These are phyloP conservation scores for Pestalotiopsis sp. DNA, from an alignment of 2,329 filamentous ascomycete species.

Conservation along the genomic window DNA sequence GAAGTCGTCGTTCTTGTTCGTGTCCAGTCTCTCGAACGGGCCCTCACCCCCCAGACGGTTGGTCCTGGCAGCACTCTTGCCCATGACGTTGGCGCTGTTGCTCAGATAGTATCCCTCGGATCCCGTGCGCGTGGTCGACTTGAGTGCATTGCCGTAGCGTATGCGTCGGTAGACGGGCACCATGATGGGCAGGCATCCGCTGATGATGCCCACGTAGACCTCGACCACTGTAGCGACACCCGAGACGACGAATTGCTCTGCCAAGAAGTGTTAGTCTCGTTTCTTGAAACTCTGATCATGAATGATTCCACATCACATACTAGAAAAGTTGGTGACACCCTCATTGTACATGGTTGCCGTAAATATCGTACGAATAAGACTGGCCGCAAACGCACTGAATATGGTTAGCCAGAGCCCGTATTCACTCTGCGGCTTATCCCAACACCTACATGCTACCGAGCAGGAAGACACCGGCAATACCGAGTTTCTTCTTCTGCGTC, in stretches of 20 bases:
- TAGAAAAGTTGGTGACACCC: neutral
- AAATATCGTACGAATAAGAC: slow-evolving; percentile 11
- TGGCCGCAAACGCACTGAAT: slow-evolving; percentile 12
- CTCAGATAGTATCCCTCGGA: slow-evolving; percentile 2
- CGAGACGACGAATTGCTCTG: slow-evolving; percentile 15
- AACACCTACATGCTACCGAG: slow-evolving; percentile 14
- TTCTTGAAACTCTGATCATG: no score
- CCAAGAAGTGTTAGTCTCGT: neutral
- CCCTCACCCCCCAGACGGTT: neutral
- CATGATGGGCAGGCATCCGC: slow-evolving; percentile 21
- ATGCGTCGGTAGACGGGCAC: slow-evolving; percentile 22
- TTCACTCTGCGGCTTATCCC: neutral
- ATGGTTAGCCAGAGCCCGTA: neutral
- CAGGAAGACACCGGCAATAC: slow-evolving; percentile 13
- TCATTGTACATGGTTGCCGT: neutral
- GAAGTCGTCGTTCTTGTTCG: slow-evolving; percentile 3
- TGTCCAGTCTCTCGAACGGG: neutral
- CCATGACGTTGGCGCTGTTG: neutral
- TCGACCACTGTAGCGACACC: slow-evolving; percentile 17
- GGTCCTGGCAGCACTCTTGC: neutral
- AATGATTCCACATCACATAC: neutral
- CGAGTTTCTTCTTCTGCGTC: slow-evolving; percentile 10
- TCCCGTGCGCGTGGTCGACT: neutral
- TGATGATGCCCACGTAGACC: slow-evolving; percentile 22
- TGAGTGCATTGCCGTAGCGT: slow-evolving; percentile 15